These are phyloP conservation scores for Gossypium gossypioides DNA, from an alignment of 441 rosid species.

Conservation along the genomic window DNA sequence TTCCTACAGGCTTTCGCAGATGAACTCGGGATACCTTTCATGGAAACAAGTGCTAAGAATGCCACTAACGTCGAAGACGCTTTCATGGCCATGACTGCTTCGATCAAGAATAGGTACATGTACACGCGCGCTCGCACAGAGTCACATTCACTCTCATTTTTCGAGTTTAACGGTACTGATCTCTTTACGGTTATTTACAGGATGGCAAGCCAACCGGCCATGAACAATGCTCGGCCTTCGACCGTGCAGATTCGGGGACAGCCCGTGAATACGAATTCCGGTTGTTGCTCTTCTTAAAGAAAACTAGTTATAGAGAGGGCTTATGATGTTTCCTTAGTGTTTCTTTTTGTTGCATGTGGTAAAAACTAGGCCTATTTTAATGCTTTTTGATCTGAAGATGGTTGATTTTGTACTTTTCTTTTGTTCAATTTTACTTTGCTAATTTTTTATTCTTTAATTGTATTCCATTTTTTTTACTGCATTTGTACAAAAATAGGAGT, in stretches of 20 bases:
- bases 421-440: conserved; percentile 9
- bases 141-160: background rate
- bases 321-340: conserved; percentile 3
- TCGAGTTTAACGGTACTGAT: background rate
- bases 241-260: conserved; percentile 82
- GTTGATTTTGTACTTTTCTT: conserved; percentile 19
- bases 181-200: conserved; percentile 26
- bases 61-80: conserved; percentile 69
- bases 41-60: conserved; percentile 71
- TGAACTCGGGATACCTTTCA: conserved; percentile 69
- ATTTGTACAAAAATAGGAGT: conserved; percentile 44
- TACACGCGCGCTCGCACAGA: background rate
- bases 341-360: conserved; percentile 35
- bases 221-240: conserved; percentile 63
- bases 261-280: conserved; percentile 76
- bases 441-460: conserved; percentile 40
- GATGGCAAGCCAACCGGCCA: conserved; percentile 90
- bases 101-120: conserved; percentile 53
- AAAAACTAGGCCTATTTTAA: conserved; percentile 30
- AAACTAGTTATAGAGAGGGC: conserved; percentile 2
- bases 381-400: conserved; percentile 20
- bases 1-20: conserved; percentile 60
- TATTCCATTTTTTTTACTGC: conserved; percentile 27
- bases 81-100: conserved; percentile 76
- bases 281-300: conserved; percentile 77